phyloP scores from a whole-genome alignment of 2,329 filamentous ascomycete genomes.

The Exophiala sp. region DNA sequence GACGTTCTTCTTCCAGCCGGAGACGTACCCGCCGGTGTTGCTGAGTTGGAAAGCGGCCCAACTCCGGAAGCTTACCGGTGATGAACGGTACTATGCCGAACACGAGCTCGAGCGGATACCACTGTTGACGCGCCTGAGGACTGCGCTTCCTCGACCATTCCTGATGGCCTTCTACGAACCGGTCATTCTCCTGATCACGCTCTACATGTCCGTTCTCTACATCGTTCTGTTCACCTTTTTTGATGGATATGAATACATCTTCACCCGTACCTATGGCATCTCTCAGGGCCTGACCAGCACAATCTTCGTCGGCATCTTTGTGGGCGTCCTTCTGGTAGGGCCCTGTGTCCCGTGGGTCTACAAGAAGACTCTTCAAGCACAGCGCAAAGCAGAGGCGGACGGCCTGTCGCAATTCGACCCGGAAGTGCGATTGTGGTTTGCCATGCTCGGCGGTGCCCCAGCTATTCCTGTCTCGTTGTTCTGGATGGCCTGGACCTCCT shows the following conservation, averaged over 20 bases:
- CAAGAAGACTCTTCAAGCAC: constrained; percentile 40
- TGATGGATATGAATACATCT: constrained; percentile 49
- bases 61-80: constrained; percentile 38
- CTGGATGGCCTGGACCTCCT: constrained; percentile 54
- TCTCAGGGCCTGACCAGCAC: constrained; percentile 43
- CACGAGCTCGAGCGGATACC: constrained; percentile 42
- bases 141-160: constrained; percentile 45
- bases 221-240: constrained; percentile 36
- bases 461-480: constrained; percentile 50
- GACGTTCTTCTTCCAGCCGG: constrained; percentile 44
- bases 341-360: constrained; percentile 44
- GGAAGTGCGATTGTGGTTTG: constrained; percentile 51
- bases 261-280: constrained; percentile 43
- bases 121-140: constrained; percentile 36
- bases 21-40: constrained; percentile 47
- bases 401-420: constrained; percentile 42
- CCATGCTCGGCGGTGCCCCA: constrained; percentile 45
- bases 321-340: constrained; percentile 38
- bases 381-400: constrained; percentile 38
- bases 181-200: constrained; percentile 31
- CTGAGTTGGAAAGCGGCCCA: constrained; percentile 43
- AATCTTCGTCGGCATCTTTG: constrained; percentile 44
- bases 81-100: constrained; percentile 44
- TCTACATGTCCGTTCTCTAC: constrained; percentile 32
- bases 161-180: constrained; percentile 44